phyloP scores from a whole-genome alignment of 345 rosid genomes.

The Murraya koenigii region DNA sequence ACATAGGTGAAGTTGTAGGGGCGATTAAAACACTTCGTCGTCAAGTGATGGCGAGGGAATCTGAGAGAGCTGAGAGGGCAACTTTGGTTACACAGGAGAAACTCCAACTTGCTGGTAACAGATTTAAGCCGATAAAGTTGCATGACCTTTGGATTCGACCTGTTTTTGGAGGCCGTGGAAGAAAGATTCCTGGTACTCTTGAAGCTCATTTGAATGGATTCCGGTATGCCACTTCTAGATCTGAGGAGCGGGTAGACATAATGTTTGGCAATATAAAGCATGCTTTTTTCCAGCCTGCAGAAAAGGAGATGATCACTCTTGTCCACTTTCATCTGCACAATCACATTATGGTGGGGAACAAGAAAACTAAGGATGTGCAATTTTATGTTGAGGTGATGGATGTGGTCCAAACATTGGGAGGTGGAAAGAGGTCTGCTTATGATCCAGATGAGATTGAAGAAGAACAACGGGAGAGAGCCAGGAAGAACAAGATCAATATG shows the following conservation, averaged over 20 bases:
- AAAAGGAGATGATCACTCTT: slow-evolving; percentile 88
- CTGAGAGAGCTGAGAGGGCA: slow-evolving; percentile 91
- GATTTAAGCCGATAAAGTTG: slow-evolving; percentile 80
- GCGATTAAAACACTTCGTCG: slow-evolving; percentile 73
- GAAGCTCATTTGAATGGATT: slow-evolving; percentile 89
- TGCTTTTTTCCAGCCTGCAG: slow-evolving; percentile 94
- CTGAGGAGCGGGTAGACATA: slow-evolving; percentile 80
- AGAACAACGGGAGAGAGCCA: slow-evolving; percentile 83
- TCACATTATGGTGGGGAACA: slow-evolving; percentile 95
- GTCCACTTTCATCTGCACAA: slow-evolving; percentile 86
- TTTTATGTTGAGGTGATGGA: slow-evolving; percentile 95
- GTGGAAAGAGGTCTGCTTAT: slow-evolving; percentile 87
- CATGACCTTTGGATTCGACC: slow-evolving; percentile 91
- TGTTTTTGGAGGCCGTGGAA: slow-evolving; percentile 79
- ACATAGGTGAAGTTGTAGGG: slow-evolving; percentile 84
- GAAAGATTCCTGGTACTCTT: slow-evolving; percentile 80
- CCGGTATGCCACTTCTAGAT: slow-evolving; percentile 71
- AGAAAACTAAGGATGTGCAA: slow-evolving; percentile 93
- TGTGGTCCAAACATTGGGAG: slow-evolving; percentile 82
- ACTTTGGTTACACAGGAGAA: slow-evolving; percentile 88
- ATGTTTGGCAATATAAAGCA: slow-evolving; percentile 87
- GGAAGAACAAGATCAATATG: slow-evolving; percentile 85
- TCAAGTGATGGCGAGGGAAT: slow-evolving; percentile 78
- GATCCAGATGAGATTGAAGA: slow-evolving; percentile 97
- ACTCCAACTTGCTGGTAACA: slow-evolving; percentile 79